phyloP scores from a whole-genome alignment of 139 green algal species.

The Closterium sp. region DNA sequence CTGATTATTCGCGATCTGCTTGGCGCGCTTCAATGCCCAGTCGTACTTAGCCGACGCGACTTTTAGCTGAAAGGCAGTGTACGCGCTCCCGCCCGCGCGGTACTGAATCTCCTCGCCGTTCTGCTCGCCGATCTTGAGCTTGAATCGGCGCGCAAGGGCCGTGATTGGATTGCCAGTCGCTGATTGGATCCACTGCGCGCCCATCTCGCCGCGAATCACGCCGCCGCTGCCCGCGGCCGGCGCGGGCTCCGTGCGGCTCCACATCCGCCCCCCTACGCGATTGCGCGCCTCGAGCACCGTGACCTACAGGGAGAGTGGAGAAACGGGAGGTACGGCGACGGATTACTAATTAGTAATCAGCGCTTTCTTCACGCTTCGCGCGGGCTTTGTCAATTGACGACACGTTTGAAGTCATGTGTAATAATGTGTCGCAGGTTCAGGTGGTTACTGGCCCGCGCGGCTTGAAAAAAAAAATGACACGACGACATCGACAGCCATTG shows the following conservation, averaged over 20 bases:
- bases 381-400: too few species aligned
- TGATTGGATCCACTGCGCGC: constrained; percentile 5
- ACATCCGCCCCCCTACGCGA: constrained; percentile 75
- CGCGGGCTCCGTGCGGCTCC: constrained; percentile 60
- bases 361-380: too few species aligned
- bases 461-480: too few species aligned
- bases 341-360: too few species aligned
- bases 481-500: too few species aligned
- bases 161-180: background rate
- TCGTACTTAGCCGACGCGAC: background rate
- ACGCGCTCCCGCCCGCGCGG: background rate
- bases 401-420: too few species aligned
- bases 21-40: background rate
- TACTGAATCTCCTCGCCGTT: constrained; percentile 5
- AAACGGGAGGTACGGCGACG: background rate
- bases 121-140: background rate
- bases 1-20: background rate
- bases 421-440: too few species aligned
- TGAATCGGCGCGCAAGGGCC: background rate
- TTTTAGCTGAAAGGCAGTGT: background rate
- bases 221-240: constrained; percentile 7
- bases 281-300: constrained; percentile 80
- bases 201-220: constrained; percentile 5
- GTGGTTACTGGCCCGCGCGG: too few species aligned
- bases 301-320: background rate